Evolutionary conservation across 495 filamentous ascomycete species (phyloP).

Genomic region (Podospora pseudoanserina): DNA sequence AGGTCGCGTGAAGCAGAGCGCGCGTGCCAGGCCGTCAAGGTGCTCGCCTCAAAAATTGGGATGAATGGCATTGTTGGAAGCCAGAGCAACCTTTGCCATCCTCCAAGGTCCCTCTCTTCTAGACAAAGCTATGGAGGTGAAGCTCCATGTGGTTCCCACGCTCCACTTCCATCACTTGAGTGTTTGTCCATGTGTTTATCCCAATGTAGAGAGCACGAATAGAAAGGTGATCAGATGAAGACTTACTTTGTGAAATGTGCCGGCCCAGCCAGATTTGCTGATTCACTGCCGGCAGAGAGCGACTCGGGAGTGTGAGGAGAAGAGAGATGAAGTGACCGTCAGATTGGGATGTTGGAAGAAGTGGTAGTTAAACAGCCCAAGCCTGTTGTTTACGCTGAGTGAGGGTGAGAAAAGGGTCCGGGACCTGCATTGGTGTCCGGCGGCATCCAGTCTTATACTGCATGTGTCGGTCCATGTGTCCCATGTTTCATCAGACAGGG

Average conservation of each 20-base stretch:
- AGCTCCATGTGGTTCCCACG: background rate
- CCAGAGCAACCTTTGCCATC: background rate
- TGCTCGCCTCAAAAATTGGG: background rate
- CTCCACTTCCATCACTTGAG: no score
- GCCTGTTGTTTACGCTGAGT: background rate
- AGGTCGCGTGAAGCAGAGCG: background rate
- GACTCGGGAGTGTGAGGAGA: background rate
- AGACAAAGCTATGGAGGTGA: background rate
- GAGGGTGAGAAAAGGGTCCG: conserved; percentile 9
- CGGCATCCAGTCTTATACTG: conserved; percentile 29
- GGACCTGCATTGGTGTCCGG: conserved; percentile 20
- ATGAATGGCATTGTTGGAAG: conserved; percentile 1
- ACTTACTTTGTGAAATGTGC: background rate
- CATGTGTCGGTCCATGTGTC: conserved; percentile 14
- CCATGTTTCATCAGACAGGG: conserved; percentile 23
- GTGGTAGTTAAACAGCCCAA: background rate
- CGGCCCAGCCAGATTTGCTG: background rate
- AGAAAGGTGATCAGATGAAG: background rate
- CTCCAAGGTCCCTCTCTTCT: background rate
- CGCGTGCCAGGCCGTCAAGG: background rate
- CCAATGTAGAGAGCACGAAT: background rate
- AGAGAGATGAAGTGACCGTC: conserved; percentile 10
- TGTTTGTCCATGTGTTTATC: no score
- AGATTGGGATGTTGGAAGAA: background rate
- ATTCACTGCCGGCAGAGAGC: conserved; percentile 2